phyloP scores from a whole-genome alignment of 768 basidiomycete species.

The Suillus discolor region DNA sequence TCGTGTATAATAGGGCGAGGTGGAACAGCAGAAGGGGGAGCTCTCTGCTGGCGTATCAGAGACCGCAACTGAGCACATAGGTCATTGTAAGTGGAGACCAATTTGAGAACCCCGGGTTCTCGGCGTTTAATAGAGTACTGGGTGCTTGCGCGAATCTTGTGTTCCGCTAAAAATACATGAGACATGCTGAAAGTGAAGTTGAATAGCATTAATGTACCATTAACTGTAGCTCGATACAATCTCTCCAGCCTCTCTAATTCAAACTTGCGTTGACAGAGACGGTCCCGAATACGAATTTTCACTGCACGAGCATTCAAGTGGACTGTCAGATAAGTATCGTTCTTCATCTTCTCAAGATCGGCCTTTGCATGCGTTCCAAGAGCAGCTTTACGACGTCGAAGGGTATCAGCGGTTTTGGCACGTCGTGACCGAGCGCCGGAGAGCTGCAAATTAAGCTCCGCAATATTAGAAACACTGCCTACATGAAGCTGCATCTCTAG shows the following conservation, averaged over 20 bases:
- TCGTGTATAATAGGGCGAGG: slow-evolving; percentile 23
- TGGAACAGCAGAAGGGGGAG: slow-evolving; percentile 23
- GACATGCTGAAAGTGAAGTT: slow-evolving; percentile 21
- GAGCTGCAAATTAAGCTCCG: slow-evolving; percentile 9
- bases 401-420: neutral
- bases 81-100: slow-evolving; percentile 29
- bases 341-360: neutral
- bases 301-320: slow-evolving; percentile 21
- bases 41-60: slow-evolving; percentile 17
- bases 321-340: slow-evolving; percentile 2
- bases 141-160: slow-evolving; percentile 28
- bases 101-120: slow-evolving; percentile 26
- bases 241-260: slow-evolving; percentile 19
- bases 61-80: slow-evolving; percentile 21
- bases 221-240: slow-evolving; percentile 11
- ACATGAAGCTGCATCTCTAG: slow-evolving; percentile 5
- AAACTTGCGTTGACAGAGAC: slow-evolving; percentile 17
- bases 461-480: neutral
- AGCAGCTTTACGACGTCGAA: neutral
- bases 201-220: slow-evolving; percentile 16
- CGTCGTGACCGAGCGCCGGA: neutral
- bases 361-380: neutral
- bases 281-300: slow-evolving; percentile 20
- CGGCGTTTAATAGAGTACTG: slow-evolving; percentile 23
- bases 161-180: slow-evolving; percentile 23